Percentiles rank a stretch among this genome's conserved stretches.
Conservation (phyloP, 495 filamentous ascomycete genomes). For the Trichoderma parareesei region DNA sequence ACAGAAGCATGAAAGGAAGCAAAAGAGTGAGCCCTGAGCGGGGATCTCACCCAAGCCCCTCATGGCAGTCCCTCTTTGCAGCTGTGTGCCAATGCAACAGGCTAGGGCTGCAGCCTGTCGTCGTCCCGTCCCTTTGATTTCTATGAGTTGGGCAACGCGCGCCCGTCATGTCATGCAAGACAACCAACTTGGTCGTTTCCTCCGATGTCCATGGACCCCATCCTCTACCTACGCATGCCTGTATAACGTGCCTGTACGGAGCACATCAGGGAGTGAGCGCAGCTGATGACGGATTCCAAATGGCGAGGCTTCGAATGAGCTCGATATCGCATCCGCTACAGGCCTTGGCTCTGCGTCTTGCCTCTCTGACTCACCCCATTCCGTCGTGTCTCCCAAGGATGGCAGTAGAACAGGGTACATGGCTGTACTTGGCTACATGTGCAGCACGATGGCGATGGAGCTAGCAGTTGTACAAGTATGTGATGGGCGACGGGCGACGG, state of each 20-base stretch:
- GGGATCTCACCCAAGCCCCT: not conserved
- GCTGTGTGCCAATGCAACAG: not conserved
- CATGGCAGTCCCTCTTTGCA: not conserved
- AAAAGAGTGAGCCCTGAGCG: not conserved
- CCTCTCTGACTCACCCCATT: conserved; percentile 1
- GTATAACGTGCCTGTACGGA: not conserved
- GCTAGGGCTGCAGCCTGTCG: not conserved
- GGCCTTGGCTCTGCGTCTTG: conserved; percentile 4
- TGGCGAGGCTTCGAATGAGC: not conserved
- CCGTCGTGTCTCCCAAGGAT: too few relatives aligned
- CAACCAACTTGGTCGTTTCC: conserved; percentile 1
- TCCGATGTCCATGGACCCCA: not conserved
- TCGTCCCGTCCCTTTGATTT: not conserved
- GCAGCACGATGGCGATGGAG: not conserved
- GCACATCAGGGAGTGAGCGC: not conserved
- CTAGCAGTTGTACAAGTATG: conserved; percentile 1
- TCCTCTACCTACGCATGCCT: not conserved
- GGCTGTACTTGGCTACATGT: not conserved
- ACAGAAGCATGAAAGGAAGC: not conserved
- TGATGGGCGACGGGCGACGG: not conserved
- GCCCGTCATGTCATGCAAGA: conserved; percentile 8
- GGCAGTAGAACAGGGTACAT: not conserved
- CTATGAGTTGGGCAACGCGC: not conserved
- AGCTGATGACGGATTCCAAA: not conserved
- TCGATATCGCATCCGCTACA: conserved; percentile 1